Conservation (phyloP, 805 yeast genomes). For the Yamadazyma olivae region DNA sequence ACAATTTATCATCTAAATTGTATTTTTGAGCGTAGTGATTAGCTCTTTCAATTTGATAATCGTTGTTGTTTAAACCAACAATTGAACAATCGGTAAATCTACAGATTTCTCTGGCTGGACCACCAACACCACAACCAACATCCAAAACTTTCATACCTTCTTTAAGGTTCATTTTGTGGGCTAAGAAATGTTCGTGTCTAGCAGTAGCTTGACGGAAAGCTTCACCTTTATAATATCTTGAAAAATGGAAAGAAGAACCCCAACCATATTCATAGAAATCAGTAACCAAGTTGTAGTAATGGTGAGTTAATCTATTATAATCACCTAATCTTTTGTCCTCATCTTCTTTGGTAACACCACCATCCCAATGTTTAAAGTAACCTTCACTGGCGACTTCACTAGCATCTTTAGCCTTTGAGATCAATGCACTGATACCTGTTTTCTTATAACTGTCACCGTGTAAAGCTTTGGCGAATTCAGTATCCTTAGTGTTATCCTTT, state of each 20-base stretch:
- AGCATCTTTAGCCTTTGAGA: constrained; percentile 71
- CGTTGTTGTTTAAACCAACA: constrained; percentile 94
- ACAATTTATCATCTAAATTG: constrained; percentile 68
- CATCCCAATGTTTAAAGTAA: constrained; percentile 97
- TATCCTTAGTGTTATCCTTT: constrained; percentile 58
- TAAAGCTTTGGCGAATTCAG: constrained; percentile 75
- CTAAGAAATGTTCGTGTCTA: constrained; percentile 94
- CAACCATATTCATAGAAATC: constrained; percentile 99
- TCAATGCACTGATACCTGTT: constrained; percentile 73
- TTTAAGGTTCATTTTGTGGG: constrained; percentile 75
- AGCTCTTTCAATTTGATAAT: constrained; percentile 93
- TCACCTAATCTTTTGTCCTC: constrained; percentile 74
- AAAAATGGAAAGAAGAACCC: constrained; percentile 98
- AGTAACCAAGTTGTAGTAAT: constrained; percentile 94
- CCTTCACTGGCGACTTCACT: constrained; percentile 82
- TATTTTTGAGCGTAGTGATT: constrained; percentile 68
- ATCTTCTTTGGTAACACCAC: constrained; percentile 71
- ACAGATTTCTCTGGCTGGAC: constrained; percentile 95
- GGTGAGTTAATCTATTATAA: constrained; percentile 88
- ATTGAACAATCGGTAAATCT: constrained; percentile 85
- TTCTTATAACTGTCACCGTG: constrained; percentile 75
- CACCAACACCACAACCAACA: constrained; percentile 99
- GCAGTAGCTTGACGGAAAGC: constrained; percentile 93
- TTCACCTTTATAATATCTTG: constrained; percentile 91
- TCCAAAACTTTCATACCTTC: constrained; percentile 87